Evolutionary conservation across 495 filamentous ascomycete genomes (phyloP), one percentile per base, ranked within the genome.

Genomic region (Articulospora tetracladia): DNA sequence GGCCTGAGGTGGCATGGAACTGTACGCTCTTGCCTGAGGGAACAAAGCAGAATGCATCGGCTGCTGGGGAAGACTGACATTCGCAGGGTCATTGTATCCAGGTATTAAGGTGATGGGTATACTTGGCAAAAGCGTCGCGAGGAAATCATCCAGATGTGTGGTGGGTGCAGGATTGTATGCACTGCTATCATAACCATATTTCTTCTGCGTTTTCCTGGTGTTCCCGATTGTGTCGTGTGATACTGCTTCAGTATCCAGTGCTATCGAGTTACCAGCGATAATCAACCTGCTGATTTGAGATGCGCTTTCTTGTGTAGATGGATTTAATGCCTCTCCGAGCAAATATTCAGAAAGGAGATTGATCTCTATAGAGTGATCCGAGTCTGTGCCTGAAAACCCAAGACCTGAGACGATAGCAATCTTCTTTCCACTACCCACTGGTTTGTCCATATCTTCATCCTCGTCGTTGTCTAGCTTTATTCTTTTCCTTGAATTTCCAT

Each of bases 111-210:
- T 91, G 62, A 97, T 70, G 22, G 93, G 86, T 67, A 97, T 80
- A 58, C 84, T 84, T 13, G 93, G 91, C 15, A 98, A 79, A 25
- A 99, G 77, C 27, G 85, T 78, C 1, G 87, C 78, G 8, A 99
- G 79, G 74, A 97, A 93, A 22, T 81, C 76, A 73, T 99, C 94
- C 32, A 99, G 79, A 52, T 86, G 87, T 36, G 85, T 85, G 7
- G 91, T 91, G 1, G 94, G 95, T 0, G 86, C 72, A 12, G 93
- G 78, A 70, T 98, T 94, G 76, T 96, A 98, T 1, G 89, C 72
- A 28, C 86, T 83, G 55, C 89, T 84, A 71, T 98, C 94, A 75
- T 98, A 98, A 53, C 95, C 93, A 74, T 98, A 98, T 63, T 94
- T 97, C 69, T 93, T 96, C 25, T 60, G 60, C 1, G 65, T 39